These are phyloP conservation scores for Gaeumannomyces tritici DNA, from an alignment of 2,329 filamentous ascomycete species.

Conservation along the genomic window DNA sequence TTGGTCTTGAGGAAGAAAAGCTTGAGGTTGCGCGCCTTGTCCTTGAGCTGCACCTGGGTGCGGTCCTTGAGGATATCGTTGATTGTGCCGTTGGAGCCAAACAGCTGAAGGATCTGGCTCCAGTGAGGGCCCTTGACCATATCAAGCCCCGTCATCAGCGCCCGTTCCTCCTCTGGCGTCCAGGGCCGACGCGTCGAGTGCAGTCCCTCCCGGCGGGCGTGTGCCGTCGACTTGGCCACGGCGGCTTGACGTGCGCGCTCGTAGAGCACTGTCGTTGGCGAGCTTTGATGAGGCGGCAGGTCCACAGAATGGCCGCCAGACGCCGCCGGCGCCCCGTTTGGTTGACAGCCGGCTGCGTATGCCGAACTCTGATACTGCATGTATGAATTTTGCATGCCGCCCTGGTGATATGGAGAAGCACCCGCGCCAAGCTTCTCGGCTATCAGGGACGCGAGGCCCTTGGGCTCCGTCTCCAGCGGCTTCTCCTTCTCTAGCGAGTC, in stretches of 20 bases:
- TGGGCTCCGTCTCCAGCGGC: constrained; percentile 8
- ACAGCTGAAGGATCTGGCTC: constrained; percentile 82
- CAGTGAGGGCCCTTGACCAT: constrained; percentile 86
- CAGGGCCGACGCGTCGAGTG: constrained; percentile 66
- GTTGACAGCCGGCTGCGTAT: constrained; percentile 8
- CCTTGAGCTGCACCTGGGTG: constrained; percentile 86
- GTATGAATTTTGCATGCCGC: not conserved
- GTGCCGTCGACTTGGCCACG: constrained; percentile 44
- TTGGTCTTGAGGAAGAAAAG: constrained; percentile 87
- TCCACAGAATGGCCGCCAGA: not conserved
- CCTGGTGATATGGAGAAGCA: constrained; percentile 1
- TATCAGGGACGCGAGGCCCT: constrained; percentile 16
- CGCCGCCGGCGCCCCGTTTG: constrained; percentile 6
- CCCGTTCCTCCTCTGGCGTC: constrained; percentile 84
- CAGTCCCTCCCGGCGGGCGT: constrained; percentile 45
- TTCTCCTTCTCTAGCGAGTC: constrained; percentile 11
- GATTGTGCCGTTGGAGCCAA: constrained; percentile 69
- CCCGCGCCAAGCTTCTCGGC: constrained; percentile 11
- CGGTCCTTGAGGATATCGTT: constrained; percentile 79
- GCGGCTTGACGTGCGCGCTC: constrained; percentile 50
- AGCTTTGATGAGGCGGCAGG: constrained; percentile 47
- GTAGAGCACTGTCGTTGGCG: constrained; percentile 44
- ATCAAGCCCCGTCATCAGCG: constrained; percentile 79
- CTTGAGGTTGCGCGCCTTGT: constrained; percentile 84
- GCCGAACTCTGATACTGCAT: constrained; percentile 6